Conservation (phyloP, 2,329 filamentous ascomycete species). For the Beauveria sp. region DNA sequence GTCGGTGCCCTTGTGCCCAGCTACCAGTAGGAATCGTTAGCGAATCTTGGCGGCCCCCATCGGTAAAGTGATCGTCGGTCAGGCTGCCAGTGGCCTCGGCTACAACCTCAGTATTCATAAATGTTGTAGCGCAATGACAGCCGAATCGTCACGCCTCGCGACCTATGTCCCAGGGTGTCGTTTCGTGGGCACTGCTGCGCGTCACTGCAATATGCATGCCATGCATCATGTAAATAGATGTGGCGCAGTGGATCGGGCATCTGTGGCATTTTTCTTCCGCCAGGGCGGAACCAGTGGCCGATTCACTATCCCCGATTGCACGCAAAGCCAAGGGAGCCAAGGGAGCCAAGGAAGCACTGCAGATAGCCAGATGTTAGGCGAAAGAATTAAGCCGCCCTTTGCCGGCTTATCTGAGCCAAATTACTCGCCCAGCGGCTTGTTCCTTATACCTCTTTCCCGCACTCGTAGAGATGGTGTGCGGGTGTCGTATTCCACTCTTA, state of each 20-base stretch:
- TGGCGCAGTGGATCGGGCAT: too few species aligned
- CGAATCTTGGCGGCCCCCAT: neutral
- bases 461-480: neutral
- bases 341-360: neutral
- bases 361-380: neutral
- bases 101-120: neutral
- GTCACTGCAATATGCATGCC: too few species aligned
- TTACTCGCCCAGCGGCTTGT: too few species aligned
- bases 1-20: too few species aligned
- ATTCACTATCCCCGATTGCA: neutral
- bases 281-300: neutral
- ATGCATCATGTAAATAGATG: too few species aligned
- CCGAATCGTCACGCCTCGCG: neutral
- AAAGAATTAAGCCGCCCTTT: neutral
- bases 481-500: neutral
- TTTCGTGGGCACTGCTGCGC: too few species aligned
- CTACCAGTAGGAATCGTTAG: neutral
- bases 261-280: too few species aligned
- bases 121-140: neutral
- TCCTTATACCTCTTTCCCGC: neutral
- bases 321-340: neutral
- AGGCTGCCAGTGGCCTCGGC: neutral
- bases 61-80: neutral
- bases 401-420: neutral
- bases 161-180: too few species aligned